A percentile compares a stretch with the other conserved stretches of the same genome.
These are phyloP conservation scores for Artemisia annua DNA, from an alignment of 129 eudicot species.

Conservation along the genomic window DNA sequence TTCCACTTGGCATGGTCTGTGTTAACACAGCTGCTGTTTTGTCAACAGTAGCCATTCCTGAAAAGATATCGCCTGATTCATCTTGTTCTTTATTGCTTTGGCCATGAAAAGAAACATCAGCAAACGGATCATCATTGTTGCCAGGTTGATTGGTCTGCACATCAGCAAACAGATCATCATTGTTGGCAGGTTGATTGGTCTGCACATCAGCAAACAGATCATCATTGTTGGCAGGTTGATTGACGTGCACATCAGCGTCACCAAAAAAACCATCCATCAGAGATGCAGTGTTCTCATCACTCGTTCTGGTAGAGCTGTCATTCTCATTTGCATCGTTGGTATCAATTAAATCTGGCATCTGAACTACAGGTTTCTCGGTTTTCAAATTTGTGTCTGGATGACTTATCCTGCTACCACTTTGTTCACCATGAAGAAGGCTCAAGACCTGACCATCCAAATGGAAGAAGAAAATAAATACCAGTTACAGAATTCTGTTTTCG, in stretches of 20 bases:
- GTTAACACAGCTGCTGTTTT: not conserved
- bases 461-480: constrained; percentile 12
- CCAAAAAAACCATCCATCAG: constrained; percentile 64
- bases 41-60: constrained; percentile 62
- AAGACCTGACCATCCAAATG: constrained; percentile 55
- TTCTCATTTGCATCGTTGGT: constrained; percentile 53
- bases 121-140: constrained; percentile 50
- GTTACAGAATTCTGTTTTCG: not conserved
- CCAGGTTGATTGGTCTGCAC: too few species aligned
- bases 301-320: constrained; percentile 37
- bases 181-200: constrained; percentile 36
- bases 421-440: constrained; percentile 57
- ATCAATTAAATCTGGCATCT: constrained; percentile 88
- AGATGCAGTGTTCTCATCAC: constrained; percentile 39
- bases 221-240: constrained; percentile 49
- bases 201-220: constrained; percentile 40
- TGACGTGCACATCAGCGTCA: constrained; percentile 39
- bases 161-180: too few species aligned
- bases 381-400: constrained; percentile 44
- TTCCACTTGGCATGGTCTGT: constrained; percentile 23
- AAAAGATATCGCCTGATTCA: constrained; percentile 59
- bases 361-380: constrained; percentile 41
- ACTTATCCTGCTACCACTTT: constrained; percentile 40
- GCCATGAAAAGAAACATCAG: constrained; percentile 86
- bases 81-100: constrained; percentile 48